Conservation (phyloP, 176 grass and related monocot species). For the Phoenix roebelenii region DNA sequence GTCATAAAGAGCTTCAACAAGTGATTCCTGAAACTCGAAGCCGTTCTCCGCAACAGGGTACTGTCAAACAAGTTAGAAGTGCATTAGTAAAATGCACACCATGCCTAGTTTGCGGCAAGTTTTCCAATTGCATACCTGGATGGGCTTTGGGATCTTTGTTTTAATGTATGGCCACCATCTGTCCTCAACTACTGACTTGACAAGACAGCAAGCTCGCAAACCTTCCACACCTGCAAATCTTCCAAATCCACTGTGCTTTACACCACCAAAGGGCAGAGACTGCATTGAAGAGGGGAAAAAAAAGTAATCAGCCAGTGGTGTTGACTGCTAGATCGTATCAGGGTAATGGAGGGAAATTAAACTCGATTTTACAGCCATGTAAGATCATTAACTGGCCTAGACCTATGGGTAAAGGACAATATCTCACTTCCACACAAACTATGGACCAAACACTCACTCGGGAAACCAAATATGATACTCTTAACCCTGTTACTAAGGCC, state of each 20-base stretch:
- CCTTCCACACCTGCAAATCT: slow-evolving; percentile 96
- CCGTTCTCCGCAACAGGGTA: slow-evolving; percentile 81
- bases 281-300: slow-evolving; percentile 19
- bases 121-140: slow-evolving; percentile 50
- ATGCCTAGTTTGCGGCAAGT: background rate
- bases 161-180: slow-evolving; percentile 93
- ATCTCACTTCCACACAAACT: too few species aligned
- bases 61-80: slow-evolving; percentile 31
- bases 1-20: slow-evolving; percentile 75
- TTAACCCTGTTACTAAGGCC: too few species aligned
- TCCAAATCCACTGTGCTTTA: slow-evolving; percentile 94
- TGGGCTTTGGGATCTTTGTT: slow-evolving; percentile 87
- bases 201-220: slow-evolving; percentile 83
- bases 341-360: background rate
- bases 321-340: background rate
- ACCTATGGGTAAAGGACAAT: too few species aligned
- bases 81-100: background rate
- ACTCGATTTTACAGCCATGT: too few species aligned
- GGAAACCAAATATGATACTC: too few species aligned
- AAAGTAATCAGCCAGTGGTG: too few species aligned
- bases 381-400: too few species aligned
- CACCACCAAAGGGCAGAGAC: slow-evolving; percentile 95
- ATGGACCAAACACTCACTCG: too few species aligned
- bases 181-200: slow-evolving; percentile 90
- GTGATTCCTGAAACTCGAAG: slow-evolving; percentile 85